phyloP scores from a whole-genome alignment of 148 eudicot genomes.

The Spergularia bocconei region DNA sequence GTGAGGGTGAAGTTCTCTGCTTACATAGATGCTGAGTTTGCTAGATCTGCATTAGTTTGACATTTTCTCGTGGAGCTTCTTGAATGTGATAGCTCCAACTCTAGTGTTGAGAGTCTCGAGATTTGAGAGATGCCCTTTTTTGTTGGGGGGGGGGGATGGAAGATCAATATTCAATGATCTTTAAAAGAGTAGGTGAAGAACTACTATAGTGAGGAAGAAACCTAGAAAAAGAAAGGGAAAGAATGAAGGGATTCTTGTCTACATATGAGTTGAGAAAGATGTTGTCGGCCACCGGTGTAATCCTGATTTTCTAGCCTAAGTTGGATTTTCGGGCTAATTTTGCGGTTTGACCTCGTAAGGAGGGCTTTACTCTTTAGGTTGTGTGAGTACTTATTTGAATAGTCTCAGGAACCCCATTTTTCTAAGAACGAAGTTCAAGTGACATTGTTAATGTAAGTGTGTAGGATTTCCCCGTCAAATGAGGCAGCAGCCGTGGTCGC shows the following conservation, averaged over 20 bases:
- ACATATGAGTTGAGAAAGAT: background rate
- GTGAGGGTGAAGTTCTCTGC: too few relatives aligned
- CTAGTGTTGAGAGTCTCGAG: too few relatives aligned
- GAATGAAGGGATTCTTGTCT: background rate
- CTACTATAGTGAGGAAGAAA: background rate
- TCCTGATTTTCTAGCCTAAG: background rate
- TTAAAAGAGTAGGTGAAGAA: too few relatives aligned
- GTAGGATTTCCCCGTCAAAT: background rate
- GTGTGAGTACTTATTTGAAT: background rate
- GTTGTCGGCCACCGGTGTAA: background rate
- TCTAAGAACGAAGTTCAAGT: background rate
- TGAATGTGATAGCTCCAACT: too few relatives aligned
- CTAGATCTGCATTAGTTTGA: too few relatives aligned
- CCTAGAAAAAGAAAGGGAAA: background rate
- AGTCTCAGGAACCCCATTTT: background rate
- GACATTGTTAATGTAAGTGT: background rate
- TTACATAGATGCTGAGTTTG: too few relatives aligned
- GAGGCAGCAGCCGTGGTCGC: background rate
- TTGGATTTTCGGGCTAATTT: constrained; percentile 5
- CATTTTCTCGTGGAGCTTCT: too few relatives aligned
- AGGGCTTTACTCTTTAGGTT: constrained; percentile 8
- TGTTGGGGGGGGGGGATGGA: background rate
- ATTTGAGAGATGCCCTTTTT: too few relatives aligned
- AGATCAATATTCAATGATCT: background rate
- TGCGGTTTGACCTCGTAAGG: background rate